Base-by-base conservation (phyloP, 2,329 filamentous ascomycete genomes). In the Leptosphaerulina australis region DNA sequence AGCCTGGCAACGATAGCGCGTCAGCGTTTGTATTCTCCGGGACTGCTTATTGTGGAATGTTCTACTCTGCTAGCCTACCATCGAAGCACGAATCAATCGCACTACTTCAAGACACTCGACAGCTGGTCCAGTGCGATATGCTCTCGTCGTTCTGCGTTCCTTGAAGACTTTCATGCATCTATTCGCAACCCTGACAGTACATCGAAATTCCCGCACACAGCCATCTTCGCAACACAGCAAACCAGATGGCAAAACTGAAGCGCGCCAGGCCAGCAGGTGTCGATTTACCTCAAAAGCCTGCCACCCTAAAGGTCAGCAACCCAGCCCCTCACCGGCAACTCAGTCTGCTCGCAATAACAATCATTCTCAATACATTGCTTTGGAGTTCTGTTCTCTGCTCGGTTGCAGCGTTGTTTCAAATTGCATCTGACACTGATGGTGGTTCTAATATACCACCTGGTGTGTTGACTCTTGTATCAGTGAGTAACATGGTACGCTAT, bases 341-440 rank as follows among this genome's bases (percentile, higher is more conserved):
- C 18, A 72, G 69, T 11, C 47, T 74, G 1, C 56, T 73, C 25
- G 59, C 62, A n/a, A 66, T 74, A 22, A 69, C 68, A 3, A 43
- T 63, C 18, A 64, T 68, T 24, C 58, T 74, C 5, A 69, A 74
- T 41, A 53, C 66, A 14, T 50, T 74, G 20, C 57, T 73, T 12
- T 72, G 67, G 67, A 67, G 59, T 45, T 69, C 72, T 9, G 14
- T 71, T 9, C 18, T 65, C 12, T 64, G 67, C 38, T 44, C 69
- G 20, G 45, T 59, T n/a, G 51, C 60, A 0, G 55, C 67, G n/a
- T 28, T 73, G 8, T 69, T 65, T 25, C 56, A 71, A 46, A 56
- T 72, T 24, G 63, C 53, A 6, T 57, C 64, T 1, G 64, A 66
- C 41, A 55, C 62, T 5, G 47, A 54, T 5, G 71, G 74, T 30